Base-by-base conservation (phyloP, 228 moss, liverwort and hornwort genomes). In the Sphagnum magellanicum region DNA sequence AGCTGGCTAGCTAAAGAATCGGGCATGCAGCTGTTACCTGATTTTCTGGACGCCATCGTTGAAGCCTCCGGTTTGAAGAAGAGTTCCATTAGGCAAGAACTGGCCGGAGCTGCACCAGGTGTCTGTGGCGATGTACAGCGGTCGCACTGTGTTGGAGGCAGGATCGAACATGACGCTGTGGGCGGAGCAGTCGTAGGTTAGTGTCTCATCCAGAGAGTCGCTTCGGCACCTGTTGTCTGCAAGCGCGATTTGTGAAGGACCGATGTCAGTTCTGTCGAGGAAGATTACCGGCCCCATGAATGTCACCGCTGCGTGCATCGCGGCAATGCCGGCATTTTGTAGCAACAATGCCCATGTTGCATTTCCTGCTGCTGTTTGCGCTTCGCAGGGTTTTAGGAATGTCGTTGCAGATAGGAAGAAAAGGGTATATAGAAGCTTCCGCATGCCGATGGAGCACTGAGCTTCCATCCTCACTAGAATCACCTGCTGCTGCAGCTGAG, bases 61-160 rank as follows among this genome's bases (percentile, higher is more conserved):
- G 72, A 80, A 83, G 0, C 86, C 86, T 0, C 86, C 86, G 4
- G 86, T 87, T 70, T 87, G 86, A 80, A 87, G 65, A 14, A 87
- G 64, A 0, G 86, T 87, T 60, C 86, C 86, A 52, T 87, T 87
- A 10, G 86, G 78, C 1, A 87, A 72, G 48, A 87, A 80, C 52
- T 72, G 78, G 16, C 86, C 86, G 14, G 80, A 80, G 76, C 80
- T 80, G 78, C 86, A 87, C 86, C 86, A 87, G 4, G 86, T 87
- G 63, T 87, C 86, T 5, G 86, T 83, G 16, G 69, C 70, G 46
- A 87, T 72, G 0, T 76, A 63, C 61, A 87, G 67, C 0, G 86
- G 83, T 10, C 86, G 76, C 14, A 87, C 78, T 6, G 69, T 61
- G 80, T 87, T 87, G 70, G 80, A 78, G 8, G 10, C 48, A 4